A percentile compares a stretch with the other conserved stretches of the same genome.
Evolutionary conservation across 768 basidiomycete species (phyloP).

Genomic region (Galerina sulciceps): DNA sequence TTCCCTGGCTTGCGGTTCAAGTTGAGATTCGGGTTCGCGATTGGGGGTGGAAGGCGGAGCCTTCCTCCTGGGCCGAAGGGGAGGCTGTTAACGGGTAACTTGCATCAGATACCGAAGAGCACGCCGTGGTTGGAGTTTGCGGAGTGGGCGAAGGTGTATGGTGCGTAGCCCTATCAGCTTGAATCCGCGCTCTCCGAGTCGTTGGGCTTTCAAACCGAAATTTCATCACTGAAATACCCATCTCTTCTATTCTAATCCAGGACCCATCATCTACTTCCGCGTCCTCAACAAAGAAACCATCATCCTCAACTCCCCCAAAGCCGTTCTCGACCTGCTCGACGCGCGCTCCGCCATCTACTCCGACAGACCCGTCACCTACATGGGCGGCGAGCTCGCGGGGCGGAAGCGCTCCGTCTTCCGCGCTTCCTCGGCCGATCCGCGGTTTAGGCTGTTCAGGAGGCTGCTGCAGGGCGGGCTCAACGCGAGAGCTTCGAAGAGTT

Average conservation of each 20-base stretch:
- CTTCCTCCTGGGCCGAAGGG: conserved; percentile 32
- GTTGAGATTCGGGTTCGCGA: not conserved
- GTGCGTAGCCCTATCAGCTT: too few relatives aligned
- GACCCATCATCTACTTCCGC: conserved; percentile 44
- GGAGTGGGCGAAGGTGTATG: conserved; percentile 23
- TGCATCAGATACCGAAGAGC: conserved; percentile 24
- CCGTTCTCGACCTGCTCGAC: conserved; percentile 51
- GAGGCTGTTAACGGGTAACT: conserved; percentile 26
- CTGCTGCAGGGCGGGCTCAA: conserved; percentile 42
- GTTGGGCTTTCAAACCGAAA: too few relatives aligned
- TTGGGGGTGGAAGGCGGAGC: conserved; percentile 4
- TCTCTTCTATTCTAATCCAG: conserved; percentile 16
- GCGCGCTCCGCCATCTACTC: conserved; percentile 52
- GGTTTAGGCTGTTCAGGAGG: conserved; percentile 38
- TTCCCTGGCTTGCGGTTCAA: too few relatives aligned
- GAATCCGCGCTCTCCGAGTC: too few relatives aligned
- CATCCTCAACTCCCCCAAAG: conserved; percentile 47
- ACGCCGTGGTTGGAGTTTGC: conserved; percentile 21
- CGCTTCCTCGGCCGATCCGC: conserved; percentile 31
- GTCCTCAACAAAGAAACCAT: conserved; percentile 42
- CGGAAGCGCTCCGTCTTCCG: conserved; percentile 33
- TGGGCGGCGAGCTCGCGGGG: conserved; percentile 34
- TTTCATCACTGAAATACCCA: not conserved
- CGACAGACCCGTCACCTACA: conserved; percentile 42
- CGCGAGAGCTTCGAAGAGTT: conserved; percentile 35